These are phyloP conservation scores for Penicillium sp. DNA, from an alignment of 2,329 filamentous ascomycete genomes.

Conservation along the genomic window DNA sequence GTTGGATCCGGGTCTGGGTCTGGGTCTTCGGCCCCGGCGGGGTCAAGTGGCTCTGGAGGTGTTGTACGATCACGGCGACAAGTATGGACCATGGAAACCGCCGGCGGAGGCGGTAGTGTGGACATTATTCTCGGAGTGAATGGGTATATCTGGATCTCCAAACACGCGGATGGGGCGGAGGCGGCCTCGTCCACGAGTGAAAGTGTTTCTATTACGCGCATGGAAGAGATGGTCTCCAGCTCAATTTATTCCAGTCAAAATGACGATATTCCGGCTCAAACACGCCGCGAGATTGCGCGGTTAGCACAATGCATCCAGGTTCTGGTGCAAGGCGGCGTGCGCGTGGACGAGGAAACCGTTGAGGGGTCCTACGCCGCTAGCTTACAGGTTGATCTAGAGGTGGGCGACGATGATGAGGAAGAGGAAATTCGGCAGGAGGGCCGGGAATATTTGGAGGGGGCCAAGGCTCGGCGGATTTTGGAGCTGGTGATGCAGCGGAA, in stretches of 20 bases:
- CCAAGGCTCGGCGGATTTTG: slow-evolving; percentile 44
- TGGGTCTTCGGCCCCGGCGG: slow-evolving; percentile 59
- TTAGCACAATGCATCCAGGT: slow-evolving; percentile 80
- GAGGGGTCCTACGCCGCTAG: slow-evolving; percentile 80
- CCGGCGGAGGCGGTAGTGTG: slow-evolving; percentile 61
- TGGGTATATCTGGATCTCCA: slow-evolving; percentile 94
- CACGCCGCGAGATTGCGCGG: slow-evolving; percentile 85
- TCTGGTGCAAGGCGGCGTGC: slow-evolving; percentile 78
- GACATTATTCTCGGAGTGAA: slow-evolving; percentile 93
- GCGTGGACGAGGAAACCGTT: slow-evolving; percentile 89
- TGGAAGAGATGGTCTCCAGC: slow-evolving; percentile 84
- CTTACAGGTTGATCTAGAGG: slow-evolving; percentile 65
- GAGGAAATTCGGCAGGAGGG: slow-evolving; percentile 38
- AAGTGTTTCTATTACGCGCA: slow-evolving; percentile 71
- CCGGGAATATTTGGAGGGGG: slow-evolving; percentile 48
- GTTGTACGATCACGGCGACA: slow-evolving; percentile 84
- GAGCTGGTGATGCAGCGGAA: slow-evolving; percentile 30
- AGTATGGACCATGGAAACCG: slow-evolving; percentile 73
- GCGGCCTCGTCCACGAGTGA: slow-evolving; percentile 50
- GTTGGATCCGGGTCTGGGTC: slow-evolving; percentile 38
- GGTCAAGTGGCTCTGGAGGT: slow-evolving; percentile 72
- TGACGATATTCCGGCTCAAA: slow-evolving; percentile 75
- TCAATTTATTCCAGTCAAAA: slow-evolving; percentile 96
- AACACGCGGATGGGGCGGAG: slow-evolving; percentile 67
- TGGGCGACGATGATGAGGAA: slow-evolving; percentile 44